Percentiles rank a stretch among this genome's conserved stretches.
These are phyloP conservation scores for Fusarium sp. DNA, from an alignment of 2,329 filamentous ascomycete genomes.

Conservation along the genomic window DNA sequence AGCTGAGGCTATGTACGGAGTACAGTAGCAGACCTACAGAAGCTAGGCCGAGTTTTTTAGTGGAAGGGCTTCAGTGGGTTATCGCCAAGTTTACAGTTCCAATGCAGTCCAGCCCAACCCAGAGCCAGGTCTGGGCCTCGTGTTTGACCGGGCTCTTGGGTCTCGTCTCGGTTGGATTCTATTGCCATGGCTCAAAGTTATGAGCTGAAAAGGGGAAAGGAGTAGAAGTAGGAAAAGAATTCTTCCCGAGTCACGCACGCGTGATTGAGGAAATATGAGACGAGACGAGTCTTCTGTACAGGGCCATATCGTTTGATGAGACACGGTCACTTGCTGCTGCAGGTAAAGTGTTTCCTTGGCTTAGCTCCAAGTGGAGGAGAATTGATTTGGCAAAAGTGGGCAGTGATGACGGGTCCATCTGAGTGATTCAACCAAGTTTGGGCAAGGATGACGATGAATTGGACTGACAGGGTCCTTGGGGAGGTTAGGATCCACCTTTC, in stretches of 20 bases:
- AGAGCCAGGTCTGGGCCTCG: conserved; percentile 2
- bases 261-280: conserved; percentile 1
- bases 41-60: not conserved
- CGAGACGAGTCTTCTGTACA: not conserved
- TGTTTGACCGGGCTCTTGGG: conserved; percentile 1
- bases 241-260: not conserved
- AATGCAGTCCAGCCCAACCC: not conserved
- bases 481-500: not conserved
- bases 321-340: conserved; percentile 19
- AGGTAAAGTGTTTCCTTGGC: conserved; percentile 31
- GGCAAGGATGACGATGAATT: conserved; percentile 6
- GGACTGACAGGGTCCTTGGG: not conserved
- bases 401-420: conserved; percentile 28
- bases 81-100: conserved; percentile 8
- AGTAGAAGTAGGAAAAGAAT: not conserved
- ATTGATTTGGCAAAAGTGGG: conserved; percentile 20
- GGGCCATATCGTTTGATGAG: not conserved
- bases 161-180: conserved; percentile 1
- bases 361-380: conserved; percentile 18
- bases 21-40: not conserved
- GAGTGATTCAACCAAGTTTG: conserved; percentile 10
- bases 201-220: not conserved
- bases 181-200: conserved; percentile 15
- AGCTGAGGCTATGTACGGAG: not conserved
- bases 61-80: not conserved